Base-by-base conservation (phyloP, 179 eudicot genomes). In the Spergularia azorica region DNA sequence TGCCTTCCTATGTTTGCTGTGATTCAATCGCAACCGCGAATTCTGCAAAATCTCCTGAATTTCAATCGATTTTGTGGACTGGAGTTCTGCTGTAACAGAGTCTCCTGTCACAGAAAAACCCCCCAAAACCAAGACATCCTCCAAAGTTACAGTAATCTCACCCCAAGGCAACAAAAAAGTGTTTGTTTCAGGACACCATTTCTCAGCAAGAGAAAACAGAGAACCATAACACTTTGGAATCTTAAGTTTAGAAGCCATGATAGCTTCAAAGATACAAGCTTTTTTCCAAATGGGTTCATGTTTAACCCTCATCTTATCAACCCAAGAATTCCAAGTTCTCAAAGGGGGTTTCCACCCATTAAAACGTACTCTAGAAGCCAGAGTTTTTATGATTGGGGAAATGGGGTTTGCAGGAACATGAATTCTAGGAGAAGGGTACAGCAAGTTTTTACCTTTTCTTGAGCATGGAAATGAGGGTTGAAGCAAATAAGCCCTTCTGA, bases 91-190 rank as follows among this genome's bases (percentile, higher is more conserved):
- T 16, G 58, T 63, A 43, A 76, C 77, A 68, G 79, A 73, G 48
- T 54, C 73, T 8, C 91, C 89, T 26, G 75, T 67, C 41, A 76
- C 77, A 70, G 89, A 79, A 68, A 52, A 86, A 0, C 88, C 87
- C 1, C 87, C 89, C 17, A 86, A 64, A 18, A 81, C 73, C 77
- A 86, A 77, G 6, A 86, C 54, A 83, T 88, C 89, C 63, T 88
- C 87, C 46, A 88, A 67, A 5, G 88, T 88, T 1, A 88, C 56
- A 17, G 85, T 86, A 3, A 66, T 70, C 63, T 88, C 91, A 71
- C 91, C 89, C 91, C 91, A 88, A 41, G 87, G 84, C 14, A 88
- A 71, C 12, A 84, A 59, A 51, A 86, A 88, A 8, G 83, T 69
- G 60, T 70, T 84, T 0, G 85, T 88, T 54, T 88, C 82, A 2